Percentiles rank a stretch among this genome's conserved stretches.
Conservation (phyloP, 225 moss, liverwort and hornwort genomes). For the Marchantia paleacea region DNA sequence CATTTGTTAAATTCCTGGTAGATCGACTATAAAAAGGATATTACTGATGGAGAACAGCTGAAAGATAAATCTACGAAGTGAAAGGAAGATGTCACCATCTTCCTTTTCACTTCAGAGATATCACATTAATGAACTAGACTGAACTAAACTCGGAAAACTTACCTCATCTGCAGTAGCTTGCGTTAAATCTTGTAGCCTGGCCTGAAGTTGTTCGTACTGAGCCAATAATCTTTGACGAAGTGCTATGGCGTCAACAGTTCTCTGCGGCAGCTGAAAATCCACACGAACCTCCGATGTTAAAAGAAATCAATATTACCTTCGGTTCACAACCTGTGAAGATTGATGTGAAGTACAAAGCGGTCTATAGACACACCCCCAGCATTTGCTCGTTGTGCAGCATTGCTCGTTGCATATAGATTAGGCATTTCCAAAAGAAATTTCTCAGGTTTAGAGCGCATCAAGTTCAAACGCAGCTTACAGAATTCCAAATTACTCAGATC, state of each 20-base stretch:
- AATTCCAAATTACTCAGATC: neutral
- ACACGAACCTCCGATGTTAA: neutral
- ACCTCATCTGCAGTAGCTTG: constrained; percentile 81
- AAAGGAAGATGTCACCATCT: neutral
- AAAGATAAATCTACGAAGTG: neutral
- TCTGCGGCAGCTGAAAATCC: constrained; percentile 73
- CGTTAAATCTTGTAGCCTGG: constrained; percentile 62
- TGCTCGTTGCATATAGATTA: too few species aligned
- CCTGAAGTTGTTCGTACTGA: constrained; percentile 77
- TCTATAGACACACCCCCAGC: too few species aligned
- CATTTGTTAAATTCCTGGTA: neutral
- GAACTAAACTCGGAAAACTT: neutral
- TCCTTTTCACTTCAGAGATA: neutral
- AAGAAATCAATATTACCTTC: too few species aligned
- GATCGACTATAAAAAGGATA: neutral
- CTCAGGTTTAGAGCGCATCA: too few species aligned
- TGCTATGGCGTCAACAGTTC: constrained; percentile 84
- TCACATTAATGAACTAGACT: neutral
- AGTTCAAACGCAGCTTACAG: neutral
- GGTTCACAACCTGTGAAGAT: too few species aligned
- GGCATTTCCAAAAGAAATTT: too few species aligned
- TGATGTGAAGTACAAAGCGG: too few species aligned
- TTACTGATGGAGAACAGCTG: neutral
- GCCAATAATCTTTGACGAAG: constrained; percentile 78
- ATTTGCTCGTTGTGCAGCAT: too few species aligned